A percentile compares a stretch with the other conserved stretches of the same genome.
phyloP scores from a whole-genome alignment of 1,284 basidiomycete species.

The Cutaneotrichosporon cavernicola region DNA sequence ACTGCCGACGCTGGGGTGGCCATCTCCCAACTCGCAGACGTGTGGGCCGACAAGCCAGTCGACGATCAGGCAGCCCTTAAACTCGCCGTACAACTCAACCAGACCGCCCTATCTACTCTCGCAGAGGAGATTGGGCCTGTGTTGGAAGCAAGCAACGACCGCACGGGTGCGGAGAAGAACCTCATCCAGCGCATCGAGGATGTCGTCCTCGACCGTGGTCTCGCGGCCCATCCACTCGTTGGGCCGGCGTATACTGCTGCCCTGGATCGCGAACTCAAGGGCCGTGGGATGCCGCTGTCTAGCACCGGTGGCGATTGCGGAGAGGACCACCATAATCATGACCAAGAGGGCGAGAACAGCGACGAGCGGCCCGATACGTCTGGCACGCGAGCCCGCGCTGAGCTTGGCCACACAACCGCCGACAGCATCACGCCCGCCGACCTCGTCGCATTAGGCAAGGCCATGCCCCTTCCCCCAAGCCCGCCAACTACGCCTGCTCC shows the following conservation, averaged over 20 bases:
- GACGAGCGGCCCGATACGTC: background rate
- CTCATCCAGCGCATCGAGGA: constrained; percentile 22
- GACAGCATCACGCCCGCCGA: constrained; percentile 8
- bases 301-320: background rate
- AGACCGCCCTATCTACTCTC: constrained; percentile 4
- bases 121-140: constrained; percentile 12
- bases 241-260: background rate
- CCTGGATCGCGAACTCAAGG: constrained; percentile 1
- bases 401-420: background rate
- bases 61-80: background rate
- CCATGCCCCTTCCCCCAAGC: constrained; percentile 14
- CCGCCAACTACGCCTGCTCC: constrained; percentile 2
- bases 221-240: constrained; percentile 3
- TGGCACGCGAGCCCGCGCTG: background rate
- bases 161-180: constrained; percentile 11
- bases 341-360: background rate
- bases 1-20: constrained; percentile 38
- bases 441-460: constrained; percentile 5
- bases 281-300: background rate
- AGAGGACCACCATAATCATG: background rate
- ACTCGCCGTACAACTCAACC: constrained; percentile 5
- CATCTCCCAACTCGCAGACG: constrained; percentile 40
- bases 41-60: constrained; percentile 30
- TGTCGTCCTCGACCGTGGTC: constrained; percentile 4
- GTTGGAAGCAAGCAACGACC: constrained; percentile 8